Evolutionary conservation across 768 basidiomycete genomes (phyloP).

Genomic region (Candolleomyces aberdarensis): DNA sequence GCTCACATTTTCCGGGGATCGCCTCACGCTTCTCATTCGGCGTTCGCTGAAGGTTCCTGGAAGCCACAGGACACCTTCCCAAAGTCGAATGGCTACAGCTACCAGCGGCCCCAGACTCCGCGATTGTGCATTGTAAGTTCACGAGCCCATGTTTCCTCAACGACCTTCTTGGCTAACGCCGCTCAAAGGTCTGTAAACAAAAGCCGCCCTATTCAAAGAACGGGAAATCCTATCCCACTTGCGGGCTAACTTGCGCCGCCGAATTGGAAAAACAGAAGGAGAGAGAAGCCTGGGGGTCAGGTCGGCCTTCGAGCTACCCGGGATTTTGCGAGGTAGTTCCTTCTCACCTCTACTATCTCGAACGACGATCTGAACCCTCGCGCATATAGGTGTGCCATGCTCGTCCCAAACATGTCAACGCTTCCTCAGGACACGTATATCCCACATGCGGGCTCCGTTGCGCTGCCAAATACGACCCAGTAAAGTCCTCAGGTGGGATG

Average conservation of each 20-base stretch:
- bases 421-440: background rate
- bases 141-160: background rate
- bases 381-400: too few relatives aligned
- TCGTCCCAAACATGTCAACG: background rate
- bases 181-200: constrained; percentile 18
- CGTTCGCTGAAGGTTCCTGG: too few relatives aligned
- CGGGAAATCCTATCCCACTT: constrained; percentile 21
- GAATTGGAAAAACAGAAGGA: constrained; percentile 3
- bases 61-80: too few relatives aligned
- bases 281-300: background rate
- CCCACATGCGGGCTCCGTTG: constrained; percentile 1
- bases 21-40: too few relatives aligned
- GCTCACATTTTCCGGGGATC: too few relatives aligned
- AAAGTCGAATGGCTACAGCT: too few relatives aligned
- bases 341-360: background rate
- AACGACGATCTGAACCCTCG: too few relatives aligned
- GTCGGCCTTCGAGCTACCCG: background rate
- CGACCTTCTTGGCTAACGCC: background rate
- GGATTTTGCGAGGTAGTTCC: background rate
- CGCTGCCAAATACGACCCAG: background rate
- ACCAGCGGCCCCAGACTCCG: background rate
- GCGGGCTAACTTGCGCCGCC: constrained; percentile 22
- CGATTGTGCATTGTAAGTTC: background rate
- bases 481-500: background rate
- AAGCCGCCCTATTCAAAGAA: constrained; percentile 17